Evolutionary conservation across 202 grass and related monocot genomes (phyloP), one percentile per base, ranked within the genome.

Genomic region (Panicum virgatum): DNA sequence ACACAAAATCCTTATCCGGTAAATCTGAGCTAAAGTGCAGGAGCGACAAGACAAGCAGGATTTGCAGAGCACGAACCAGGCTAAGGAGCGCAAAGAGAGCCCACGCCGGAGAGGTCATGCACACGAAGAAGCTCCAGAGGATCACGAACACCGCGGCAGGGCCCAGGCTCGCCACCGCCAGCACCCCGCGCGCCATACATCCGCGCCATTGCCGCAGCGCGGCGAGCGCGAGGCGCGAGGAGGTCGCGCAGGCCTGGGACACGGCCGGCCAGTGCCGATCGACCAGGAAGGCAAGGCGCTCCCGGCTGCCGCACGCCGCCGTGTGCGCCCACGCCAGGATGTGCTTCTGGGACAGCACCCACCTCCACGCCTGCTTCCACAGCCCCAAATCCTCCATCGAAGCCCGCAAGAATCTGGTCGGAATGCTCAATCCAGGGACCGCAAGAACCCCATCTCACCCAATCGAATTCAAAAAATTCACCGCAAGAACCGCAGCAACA

Each of bases 221-320:
- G 4, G 74, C 85, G 51, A 94, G 80, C 78, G 80, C 47, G 34
- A 94, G 62, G 52, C 87, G 65, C 23, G 84, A 85, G 23, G 90
- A 83, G 80, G 50, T 58, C 60, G 73, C 66, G 59, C 80, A 94
- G 73, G 87, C 84, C 62, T 87, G 78, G 72, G 86, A 89, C 66
- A 99, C 91, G 16, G 92, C 87, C 13, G 97, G 97, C 97, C 93
- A 99, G 76, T 99, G 97, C 19, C 81, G 93, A 20, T 99, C 93
- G 50, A 96, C 73, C 1, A 99, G 84, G 85, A 91, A 87, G 48
- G 62, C 89, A 20, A 97, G 73, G 54, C 86, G 89, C 72, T 87
- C 91, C 40, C 80, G 71, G 47, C 77, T 64, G 61, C 88, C 72
- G 37, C 87, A 85, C 57, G 69, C 83, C 42, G 86, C 86, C 57